A percentile compares a stretch with the other conserved stretches of the same genome.
Evolutionary conservation across 1,139 yeast genomes (phyloP).

Genomic region (Debaryomyces fabryi): DNA sequence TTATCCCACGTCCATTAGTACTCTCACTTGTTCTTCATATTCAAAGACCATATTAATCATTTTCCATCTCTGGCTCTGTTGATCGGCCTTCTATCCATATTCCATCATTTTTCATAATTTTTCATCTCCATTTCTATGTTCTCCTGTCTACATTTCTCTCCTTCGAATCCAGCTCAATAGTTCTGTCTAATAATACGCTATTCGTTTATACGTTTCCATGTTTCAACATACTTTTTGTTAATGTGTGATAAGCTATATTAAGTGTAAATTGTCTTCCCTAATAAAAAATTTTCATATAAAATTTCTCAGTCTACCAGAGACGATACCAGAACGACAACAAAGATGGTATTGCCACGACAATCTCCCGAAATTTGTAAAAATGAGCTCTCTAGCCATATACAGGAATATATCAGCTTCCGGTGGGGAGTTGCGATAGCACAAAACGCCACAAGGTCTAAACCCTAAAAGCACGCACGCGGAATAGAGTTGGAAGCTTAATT

Average conservation of each 20-base stretch:
- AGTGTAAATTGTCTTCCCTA: not conserved
- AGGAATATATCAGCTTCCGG: not conserved
- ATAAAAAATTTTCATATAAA: constrained; percentile 9
- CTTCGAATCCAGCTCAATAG: not conserved
- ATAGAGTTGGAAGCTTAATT: constrained; percentile 1
- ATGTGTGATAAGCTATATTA: constrained; percentile 13
- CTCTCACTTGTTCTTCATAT: not conserved
- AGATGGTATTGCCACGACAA: constrained; percentile 2
- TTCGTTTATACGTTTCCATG: not conserved
- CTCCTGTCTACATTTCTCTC: not conserved
- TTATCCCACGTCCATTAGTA: not conserved
- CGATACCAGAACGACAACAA: not conserved
- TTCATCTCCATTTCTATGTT: not conserved
- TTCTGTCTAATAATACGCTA: not conserved
- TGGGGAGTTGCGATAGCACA: not conserved
- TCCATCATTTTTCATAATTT: not conserved
- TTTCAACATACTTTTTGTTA: constrained; percentile 15
- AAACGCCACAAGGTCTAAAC: constrained; percentile 18
- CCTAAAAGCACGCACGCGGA: constrained; percentile 20
- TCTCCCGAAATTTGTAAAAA: not conserved
- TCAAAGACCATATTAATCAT: not conserved
- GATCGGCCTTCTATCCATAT: not conserved
- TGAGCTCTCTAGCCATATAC: not conserved
- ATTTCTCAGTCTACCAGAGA: constrained; percentile 4
- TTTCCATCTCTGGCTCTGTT: not conserved